phyloP scores from a whole-genome alignment of 208 protist genomes.

The Spongospora subterranea region DNA sequence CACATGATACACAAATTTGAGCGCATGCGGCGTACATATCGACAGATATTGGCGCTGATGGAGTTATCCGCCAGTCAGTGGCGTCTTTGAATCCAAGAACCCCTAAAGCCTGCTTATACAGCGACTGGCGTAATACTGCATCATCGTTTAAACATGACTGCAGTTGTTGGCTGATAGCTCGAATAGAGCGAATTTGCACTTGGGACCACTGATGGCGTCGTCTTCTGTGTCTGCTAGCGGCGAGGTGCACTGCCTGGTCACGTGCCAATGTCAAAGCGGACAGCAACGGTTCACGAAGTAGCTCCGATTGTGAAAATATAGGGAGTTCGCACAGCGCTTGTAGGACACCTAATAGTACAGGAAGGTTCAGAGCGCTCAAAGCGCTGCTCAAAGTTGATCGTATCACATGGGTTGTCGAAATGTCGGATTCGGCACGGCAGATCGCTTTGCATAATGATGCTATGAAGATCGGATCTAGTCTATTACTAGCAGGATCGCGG shows the following conservation, averaged over 20 bases:
- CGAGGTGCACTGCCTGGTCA: neutral
- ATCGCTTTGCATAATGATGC: neutral
- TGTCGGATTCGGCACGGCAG: neutral
- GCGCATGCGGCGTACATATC: neutral
- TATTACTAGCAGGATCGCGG: neutral
- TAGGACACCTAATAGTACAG: neutral
- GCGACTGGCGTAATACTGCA: neutral
- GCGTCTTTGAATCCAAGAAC: slow-evolving; percentile 35
- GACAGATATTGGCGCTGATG: neutral
- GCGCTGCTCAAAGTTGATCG: neutral
- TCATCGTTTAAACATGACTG: neutral
- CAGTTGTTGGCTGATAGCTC: neutral
- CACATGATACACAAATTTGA: slow-evolving; percentile 4
- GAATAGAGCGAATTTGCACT: neutral
- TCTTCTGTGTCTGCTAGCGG: neutral
- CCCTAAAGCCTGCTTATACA: neutral
- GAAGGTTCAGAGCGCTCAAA: neutral
- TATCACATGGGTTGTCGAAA: neutral
- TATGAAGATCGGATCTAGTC: neutral
- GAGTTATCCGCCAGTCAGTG: neutral
- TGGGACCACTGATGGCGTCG: neutral
- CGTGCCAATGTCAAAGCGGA: neutral
- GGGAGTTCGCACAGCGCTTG: neutral
- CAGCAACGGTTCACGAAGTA: neutral
- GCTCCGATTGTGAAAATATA: neutral